Conservation (phyloP, 2,329 filamentous ascomycete species). For the Fusarium nygamai region DNA sequence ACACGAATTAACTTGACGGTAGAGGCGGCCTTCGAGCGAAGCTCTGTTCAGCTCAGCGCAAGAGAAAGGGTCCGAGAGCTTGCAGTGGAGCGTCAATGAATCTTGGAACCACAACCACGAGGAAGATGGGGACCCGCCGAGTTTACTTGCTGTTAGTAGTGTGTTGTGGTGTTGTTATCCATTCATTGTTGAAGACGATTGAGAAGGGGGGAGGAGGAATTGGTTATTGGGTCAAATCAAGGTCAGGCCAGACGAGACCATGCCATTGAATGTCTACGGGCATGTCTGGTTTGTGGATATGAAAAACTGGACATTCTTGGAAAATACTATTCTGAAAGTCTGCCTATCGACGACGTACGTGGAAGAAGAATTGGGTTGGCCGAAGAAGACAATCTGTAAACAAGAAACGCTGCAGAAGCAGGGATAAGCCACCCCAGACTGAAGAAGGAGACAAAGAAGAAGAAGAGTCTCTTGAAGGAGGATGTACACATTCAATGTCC, state of each 20-base stretch:
- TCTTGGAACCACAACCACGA: conserved; percentile 20
- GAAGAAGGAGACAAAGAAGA: not conserved
- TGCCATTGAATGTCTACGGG: conserved; percentile 6
- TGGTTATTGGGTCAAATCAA: conserved; percentile 4
- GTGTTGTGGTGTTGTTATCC: not conserved
- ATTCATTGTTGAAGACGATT: conserved; percentile 5
- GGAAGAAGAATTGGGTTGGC: conserved; percentile 26
- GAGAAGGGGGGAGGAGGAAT: not conserved
- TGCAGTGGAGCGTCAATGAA: conserved; percentile 25
- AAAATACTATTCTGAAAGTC: conserved; percentile 1
- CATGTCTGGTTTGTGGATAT: not conserved
- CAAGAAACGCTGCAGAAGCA: conserved; percentile 15
- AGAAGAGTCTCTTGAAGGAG: not conserved
- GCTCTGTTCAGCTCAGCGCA: conserved; percentile 18
- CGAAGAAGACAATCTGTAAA: conserved; percentile 21
- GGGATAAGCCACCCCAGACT: conserved; percentile 39
- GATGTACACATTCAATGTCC: conserved; percentile 21
- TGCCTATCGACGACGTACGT: not conserved
- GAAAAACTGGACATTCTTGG: conserved; percentile 1
- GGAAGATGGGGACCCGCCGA: conserved; percentile 17
- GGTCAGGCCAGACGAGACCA: conserved; percentile 5
- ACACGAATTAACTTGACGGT: not conserved
- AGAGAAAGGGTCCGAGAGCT: conserved; percentile 32
- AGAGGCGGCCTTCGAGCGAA: conserved; percentile 4
- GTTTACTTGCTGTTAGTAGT: not conserved